Evolutionary conservation across 495 filamentous ascomycete genomes (phyloP).

Genomic region (Xanthoparmelia taractica): DNA sequence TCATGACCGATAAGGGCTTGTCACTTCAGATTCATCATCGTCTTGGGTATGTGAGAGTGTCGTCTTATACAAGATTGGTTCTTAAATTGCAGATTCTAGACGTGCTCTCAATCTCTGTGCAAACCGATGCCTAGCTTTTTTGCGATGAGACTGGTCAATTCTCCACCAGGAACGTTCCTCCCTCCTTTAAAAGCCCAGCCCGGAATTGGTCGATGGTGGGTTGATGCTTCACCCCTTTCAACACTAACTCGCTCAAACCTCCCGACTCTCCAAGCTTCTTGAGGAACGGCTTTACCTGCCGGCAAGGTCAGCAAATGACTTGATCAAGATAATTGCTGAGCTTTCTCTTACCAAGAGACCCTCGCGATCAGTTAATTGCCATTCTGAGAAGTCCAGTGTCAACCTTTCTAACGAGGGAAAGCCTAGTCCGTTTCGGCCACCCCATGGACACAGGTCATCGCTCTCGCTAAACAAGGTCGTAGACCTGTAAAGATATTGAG

Average conservation of each 20-base stretch:
- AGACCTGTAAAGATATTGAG: neutral
- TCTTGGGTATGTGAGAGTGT: neutral
- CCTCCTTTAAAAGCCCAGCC: slow-evolving; percentile 16
- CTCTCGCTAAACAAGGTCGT: slow-evolving; percentile 20
- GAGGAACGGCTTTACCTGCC: slow-evolving; percentile 22
- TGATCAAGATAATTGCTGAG: neutral
- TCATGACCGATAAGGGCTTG: neutral
- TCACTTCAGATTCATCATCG: neutral
- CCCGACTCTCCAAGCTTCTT: slow-evolving; percentile 20
- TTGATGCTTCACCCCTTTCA: slow-evolving; percentile 20
- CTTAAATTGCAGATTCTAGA: neutral
- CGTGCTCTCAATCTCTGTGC: neutral
- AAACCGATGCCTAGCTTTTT: neutral
- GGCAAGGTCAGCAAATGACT: neutral
- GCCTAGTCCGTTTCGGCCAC: slow-evolving; percentile 12
- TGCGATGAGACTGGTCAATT: neutral
- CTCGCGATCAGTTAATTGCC: slow-evolving; percentile 20
- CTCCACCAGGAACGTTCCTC: slow-evolving; percentile 15
- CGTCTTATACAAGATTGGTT: neutral
- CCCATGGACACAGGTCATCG: slow-evolving; percentile 16
- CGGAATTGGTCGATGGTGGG: slow-evolving; percentile 23
- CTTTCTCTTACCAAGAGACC: slow-evolving; percentile 15
- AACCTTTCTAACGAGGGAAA: slow-evolving; percentile 21
- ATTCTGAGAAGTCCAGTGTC: slow-evolving; percentile 22
- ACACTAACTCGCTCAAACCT: slow-evolving; percentile 17